phyloP scores from a whole-genome alignment of 1,284 basidiomycete species.

The Sporisorium iseilematis-ciliati region DNA sequence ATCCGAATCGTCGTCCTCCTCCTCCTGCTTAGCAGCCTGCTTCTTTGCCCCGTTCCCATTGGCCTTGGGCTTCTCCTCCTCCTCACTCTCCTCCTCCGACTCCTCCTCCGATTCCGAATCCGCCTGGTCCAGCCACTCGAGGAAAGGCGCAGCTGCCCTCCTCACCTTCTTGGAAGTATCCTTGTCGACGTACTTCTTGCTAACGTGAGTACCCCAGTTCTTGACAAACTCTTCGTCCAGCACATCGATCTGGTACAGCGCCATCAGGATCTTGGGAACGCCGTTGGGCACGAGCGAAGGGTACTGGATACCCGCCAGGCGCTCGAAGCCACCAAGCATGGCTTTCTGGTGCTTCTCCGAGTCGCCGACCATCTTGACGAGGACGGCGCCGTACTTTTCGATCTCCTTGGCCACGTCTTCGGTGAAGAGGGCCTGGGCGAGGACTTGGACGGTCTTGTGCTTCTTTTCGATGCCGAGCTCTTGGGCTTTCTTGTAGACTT shows the following conservation, averaged over 20 bases:
- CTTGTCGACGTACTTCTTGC: conserved; percentile 95
- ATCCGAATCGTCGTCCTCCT: conserved; percentile 64
- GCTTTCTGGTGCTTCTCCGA: conserved; percentile 95
- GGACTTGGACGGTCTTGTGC: conserved; percentile 87
- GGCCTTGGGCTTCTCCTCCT: conserved; percentile 31
- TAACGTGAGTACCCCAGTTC: conserved; percentile 96
- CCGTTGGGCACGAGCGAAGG: conserved; percentile 67
- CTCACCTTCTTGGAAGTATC: conserved; percentile 94
- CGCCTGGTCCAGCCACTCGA: conserved; percentile 72
- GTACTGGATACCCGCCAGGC: conserved; percentile 63
- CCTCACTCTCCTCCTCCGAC: conserved; percentile 60
- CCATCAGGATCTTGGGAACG: conserved; percentile 94
- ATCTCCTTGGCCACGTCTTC: conserved; percentile 82
- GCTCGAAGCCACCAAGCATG: conserved; percentile 75
- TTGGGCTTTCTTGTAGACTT: conserved; percentile 88
- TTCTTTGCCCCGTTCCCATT: conserved; percentile 31
- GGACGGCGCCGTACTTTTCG: conserved; percentile 78
- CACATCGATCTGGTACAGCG: conserved; percentile 90
- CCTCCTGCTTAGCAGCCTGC: conserved; percentile 31
- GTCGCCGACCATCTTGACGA: conserved; percentile 77
- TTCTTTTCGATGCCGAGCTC: conserved; percentile 95
- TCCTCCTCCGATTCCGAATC: conserved; percentile 66
- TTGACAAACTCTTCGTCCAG: conserved; percentile 90
- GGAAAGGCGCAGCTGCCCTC: conserved; percentile 93
- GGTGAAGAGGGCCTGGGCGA: conserved; percentile 89